Evolutionary conservation across 2,329 filamentous ascomycete species (phyloP).

Genomic region (Ustilaginoidea virens): DNA sequence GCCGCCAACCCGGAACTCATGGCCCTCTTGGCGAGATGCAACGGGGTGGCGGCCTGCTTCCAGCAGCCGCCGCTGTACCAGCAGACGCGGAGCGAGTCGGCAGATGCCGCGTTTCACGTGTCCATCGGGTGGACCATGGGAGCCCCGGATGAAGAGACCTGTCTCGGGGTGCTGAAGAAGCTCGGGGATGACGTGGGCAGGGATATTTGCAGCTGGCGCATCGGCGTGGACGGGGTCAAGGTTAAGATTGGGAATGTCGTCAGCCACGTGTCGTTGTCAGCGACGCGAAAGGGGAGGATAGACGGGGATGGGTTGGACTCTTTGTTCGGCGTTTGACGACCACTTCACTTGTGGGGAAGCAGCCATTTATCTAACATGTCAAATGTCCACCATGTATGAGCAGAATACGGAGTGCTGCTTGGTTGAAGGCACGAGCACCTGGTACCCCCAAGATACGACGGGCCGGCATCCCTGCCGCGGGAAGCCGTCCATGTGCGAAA

Average conservation of each 20-base stretch:
- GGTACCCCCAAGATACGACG: no score
- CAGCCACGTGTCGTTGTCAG: conserved; percentile 27
- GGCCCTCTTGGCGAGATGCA: conserved; percentile 49
- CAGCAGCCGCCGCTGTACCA: conserved; percentile 59
- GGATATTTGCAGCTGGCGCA: conserved; percentile 23
- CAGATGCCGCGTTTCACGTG: conserved; percentile 54
- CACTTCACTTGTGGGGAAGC: no score
- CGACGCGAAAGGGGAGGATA: background rate
- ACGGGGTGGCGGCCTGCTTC: conserved; percentile 42
- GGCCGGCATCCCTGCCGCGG: no score
- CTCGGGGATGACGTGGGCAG: conserved; percentile 11
- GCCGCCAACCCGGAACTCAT: conserved; percentile 37
- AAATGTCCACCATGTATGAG: no score
- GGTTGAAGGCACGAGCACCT: no score
- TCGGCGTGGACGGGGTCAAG: conserved; percentile 49
- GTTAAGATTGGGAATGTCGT: conserved; percentile 62
- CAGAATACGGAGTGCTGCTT: no score
- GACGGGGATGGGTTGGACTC: conserved; percentile 1
- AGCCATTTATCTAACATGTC: no score
- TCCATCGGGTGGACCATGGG: conserved; percentile 75
- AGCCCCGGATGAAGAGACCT: conserved; percentile 27
- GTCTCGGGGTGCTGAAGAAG: conserved; percentile 11
- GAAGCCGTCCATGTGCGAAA: no score
- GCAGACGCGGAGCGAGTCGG: conserved; percentile 10
- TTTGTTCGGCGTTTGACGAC: no score